phyloP scores from a whole-genome alignment of 495 filamentous ascomycete genomes.

The Lasiosphaeria miniovina region DNA sequence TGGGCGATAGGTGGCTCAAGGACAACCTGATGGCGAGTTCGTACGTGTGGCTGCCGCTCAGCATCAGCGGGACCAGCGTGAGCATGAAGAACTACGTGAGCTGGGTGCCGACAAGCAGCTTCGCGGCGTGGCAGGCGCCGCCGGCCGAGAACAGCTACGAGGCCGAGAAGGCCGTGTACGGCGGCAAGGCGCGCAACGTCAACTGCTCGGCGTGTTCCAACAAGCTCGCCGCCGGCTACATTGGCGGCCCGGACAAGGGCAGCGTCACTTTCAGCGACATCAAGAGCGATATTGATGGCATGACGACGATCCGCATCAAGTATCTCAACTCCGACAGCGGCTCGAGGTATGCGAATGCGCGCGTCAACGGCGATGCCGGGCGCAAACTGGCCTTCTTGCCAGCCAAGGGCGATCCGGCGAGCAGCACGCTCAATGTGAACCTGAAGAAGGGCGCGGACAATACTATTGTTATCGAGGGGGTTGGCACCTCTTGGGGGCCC shows the following conservation, averaged over 20 bases:
- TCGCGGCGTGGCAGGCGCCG: slow-evolving; percentile 37
- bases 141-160: slow-evolving; percentile 52
- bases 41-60: slow-evolving; percentile 66
- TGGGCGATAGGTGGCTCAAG: slow-evolving; percentile 64
- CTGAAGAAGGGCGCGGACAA: slow-evolving; percentile 43
- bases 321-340: slow-evolving; percentile 52
- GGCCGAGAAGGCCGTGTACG: slow-evolving; percentile 40
- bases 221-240: slow-evolving; percentile 47
- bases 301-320: slow-evolving; percentile 53
- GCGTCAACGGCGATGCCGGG: slow-evolving; percentile 52
- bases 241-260: slow-evolving; percentile 50
- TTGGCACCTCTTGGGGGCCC: slow-evolving; percentile 48
- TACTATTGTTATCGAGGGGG: slow-evolving; percentile 47
- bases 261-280: slow-evolving; percentile 45
- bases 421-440: slow-evolving; percentile 41
- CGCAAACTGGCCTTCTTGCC: slow-evolving; percentile 51
- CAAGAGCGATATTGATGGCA: slow-evolving; percentile 40
- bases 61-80: slow-evolving; percentile 53
- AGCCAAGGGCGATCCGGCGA: slow-evolving; percentile 29
- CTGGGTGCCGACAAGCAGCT: slow-evolving; percentile 49
- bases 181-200: slow-evolving; percentile 33
- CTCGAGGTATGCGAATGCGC: slow-evolving; percentile 50
- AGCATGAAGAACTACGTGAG: slow-evolving; percentile 49
- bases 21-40: slow-evolving; percentile 57
- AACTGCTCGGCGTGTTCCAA: slow-evolving; percentile 49